Percentiles rank a stretch among this genome's conserved stretches.
phyloP scores from a whole-genome alignment of 257 asterid genomes.

The Capsicum pubescens region DNA sequence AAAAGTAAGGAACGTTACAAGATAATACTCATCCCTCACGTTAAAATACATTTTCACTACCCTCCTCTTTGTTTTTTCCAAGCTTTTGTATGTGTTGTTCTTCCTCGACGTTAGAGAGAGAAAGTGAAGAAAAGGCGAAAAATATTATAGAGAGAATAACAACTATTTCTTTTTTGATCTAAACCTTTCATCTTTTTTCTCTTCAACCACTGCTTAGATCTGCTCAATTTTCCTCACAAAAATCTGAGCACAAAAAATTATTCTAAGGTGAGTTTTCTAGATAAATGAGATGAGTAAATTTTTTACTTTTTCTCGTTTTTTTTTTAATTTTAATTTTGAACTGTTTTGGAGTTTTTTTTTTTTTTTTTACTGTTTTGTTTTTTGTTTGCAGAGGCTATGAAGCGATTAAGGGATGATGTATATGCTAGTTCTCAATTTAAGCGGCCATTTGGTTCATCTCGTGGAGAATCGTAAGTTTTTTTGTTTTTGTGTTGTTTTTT shows the following conservation, averaged over 20 bases:
- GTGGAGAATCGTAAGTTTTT: constrained; percentile 63
- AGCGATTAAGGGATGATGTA: constrained; percentile 36
- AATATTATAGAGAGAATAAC: constrained; percentile 12
- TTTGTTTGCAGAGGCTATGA: constrained; percentile 40
- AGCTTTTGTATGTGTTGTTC: constrained; percentile 11
- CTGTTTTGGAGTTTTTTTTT: constrained; percentile 13
- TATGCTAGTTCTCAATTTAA: constrained; percentile 33
- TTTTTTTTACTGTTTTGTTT: background rate
- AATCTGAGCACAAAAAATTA: constrained; percentile 25
- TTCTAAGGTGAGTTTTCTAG: constrained; percentile 25
- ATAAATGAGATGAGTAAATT: constrained; percentile 12
- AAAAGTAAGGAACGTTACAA: background rate
- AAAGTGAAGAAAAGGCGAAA: background rate
- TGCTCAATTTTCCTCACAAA: constrained; percentile 16
- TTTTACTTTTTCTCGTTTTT: background rate
- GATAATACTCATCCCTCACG: background rate
- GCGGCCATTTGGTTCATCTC: constrained; percentile 48
- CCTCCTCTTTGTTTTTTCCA: background rate
- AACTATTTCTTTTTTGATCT: constrained; percentile 23
- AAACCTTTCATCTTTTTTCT: constrained; percentile 8
- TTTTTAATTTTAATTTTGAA: constrained; percentile 6
- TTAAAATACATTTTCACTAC: constrained; percentile 22
- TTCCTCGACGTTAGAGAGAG: constrained; percentile 29
- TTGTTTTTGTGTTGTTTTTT: background rate
- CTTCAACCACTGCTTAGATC: constrained; percentile 28